Base-by-base conservation (phyloP, 495 filamentous ascomycete genomes). In the Aspergillus diversus region DNA sequence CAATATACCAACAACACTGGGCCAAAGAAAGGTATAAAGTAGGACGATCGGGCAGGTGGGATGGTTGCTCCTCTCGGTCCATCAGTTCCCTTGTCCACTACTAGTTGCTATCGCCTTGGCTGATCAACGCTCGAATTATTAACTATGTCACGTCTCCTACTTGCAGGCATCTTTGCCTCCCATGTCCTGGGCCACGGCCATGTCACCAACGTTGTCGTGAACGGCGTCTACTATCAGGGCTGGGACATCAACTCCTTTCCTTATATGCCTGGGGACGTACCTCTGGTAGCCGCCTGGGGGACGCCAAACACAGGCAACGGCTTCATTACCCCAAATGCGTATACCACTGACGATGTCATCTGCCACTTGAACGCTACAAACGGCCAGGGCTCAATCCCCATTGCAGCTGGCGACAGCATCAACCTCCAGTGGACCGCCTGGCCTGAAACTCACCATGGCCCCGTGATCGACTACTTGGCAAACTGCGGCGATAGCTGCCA, bases 381-480 rank as follows among this genome's bases (percentile, higher is more conserved):
- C 5, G 84, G 76, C 9, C 63, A 76, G 5, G 78, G 77, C 39
- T 69, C 77, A 70, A 80, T 80, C 5, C 75, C 75, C 27, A 79
- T 86, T 35, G 72, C 70, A 11, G 79, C 84, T 3, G 83, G 84
- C 27, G 74, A 78, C 63, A 75, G 68, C 43, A 69, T 87, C 60
- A 76, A 73, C 53, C 70, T 89, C 53, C 77, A 80, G 57, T 89
- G 86, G 86, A 80, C 83, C 60, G 73, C 71, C 0, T 90, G 87
- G 87, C 87, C 87, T 1, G 75, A 79, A 0, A 81, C 78, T 4
- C 87, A 88, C 63, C 79, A 84, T 60, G 87, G 89, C 7, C 88
- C 89, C 5, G 84, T 87, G 69, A 81, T 89, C 60, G 83, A 87
- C 78, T 90, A 90, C 71, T 76, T 92, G 0, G 89, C 88, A 35